phyloP scores from a whole-genome alignment of 805 yeast genomes.

The Candida loeiensis region DNA sequence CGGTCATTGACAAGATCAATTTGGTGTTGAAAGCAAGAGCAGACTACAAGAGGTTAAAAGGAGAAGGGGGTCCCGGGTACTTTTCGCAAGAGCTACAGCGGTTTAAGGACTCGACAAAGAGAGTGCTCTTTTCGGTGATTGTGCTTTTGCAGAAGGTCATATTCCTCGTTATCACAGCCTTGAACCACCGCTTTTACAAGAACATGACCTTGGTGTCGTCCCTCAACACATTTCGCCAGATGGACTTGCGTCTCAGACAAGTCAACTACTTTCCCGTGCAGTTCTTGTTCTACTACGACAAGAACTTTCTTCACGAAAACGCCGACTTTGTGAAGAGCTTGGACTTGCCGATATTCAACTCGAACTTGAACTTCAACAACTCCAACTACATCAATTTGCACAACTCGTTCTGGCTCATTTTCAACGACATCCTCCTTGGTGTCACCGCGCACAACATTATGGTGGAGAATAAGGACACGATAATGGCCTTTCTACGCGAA shows the following conservation, averaged over 20 bases:
- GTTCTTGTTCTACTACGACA: constrained; percentile 53
- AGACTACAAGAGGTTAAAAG: constrained; percentile 5
- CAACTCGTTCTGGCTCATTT: constrained; percentile 83
- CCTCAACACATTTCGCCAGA: constrained; percentile 70
- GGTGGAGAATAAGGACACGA: constrained; percentile 29
- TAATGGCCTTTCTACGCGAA: constrained; percentile 22
- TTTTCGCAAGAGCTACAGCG: neutral
- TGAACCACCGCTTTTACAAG: constrained; percentile 26
- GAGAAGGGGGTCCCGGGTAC: neutral
- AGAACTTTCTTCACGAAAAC: constrained; percentile 16
- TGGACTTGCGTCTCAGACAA: constrained; percentile 75
- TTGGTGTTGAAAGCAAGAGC: constrained; percentile 20
- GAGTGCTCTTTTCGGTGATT: constrained; percentile 4
- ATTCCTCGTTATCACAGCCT: constrained; percentile 17
- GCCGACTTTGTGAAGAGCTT: constrained; percentile 43
- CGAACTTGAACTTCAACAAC: constrained; percentile 37
- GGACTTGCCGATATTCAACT: constrained; percentile 33
- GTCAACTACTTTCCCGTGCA: constrained; percentile 77
- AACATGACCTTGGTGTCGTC: constrained; percentile 29
- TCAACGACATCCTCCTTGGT: constrained; percentile 81
- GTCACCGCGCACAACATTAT: constrained; percentile 47
- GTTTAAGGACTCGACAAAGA: neutral
- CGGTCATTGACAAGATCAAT: constrained; percentile 32
- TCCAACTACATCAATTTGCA: constrained; percentile 70
- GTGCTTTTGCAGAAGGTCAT: constrained; percentile 16